A percentile compares a stretch with the other conserved stretches of the same genome.
Evolutionary conservation across 1,139 yeast species (phyloP).

Genomic region (Protomyces arabidopsidicola): DNA sequence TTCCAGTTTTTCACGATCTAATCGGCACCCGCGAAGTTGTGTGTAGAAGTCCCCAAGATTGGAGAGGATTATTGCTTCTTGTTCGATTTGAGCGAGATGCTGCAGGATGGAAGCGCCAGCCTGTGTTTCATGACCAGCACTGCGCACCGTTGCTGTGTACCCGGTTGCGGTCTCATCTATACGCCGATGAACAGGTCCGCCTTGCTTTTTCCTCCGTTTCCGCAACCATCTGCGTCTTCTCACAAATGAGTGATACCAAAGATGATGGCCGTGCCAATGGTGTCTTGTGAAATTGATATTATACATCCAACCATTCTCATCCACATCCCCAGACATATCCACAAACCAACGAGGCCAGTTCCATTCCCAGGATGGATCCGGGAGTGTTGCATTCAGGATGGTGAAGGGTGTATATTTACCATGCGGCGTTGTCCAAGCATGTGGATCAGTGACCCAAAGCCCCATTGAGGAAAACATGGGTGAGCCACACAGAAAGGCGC

Average conservation of each 20-base stretch:
- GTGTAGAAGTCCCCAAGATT: slow-evolving; percentile 30
- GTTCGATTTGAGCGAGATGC: not conserved
- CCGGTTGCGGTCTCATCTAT: not conserved
- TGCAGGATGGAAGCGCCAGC: not conserved
- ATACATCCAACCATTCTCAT: slow-evolving; percentile 75
- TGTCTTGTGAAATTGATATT: slow-evolving; percentile 43
- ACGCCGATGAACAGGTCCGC: not conserved
- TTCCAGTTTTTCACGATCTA: slow-evolving; percentile 35
- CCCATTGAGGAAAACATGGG: slow-evolving; percentile 57
- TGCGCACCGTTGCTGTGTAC: not conserved
- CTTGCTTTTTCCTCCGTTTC: slow-evolving; percentile 34
- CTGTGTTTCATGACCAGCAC: not conserved
- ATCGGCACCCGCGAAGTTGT: slow-evolving; percentile 29
- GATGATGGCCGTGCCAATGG: slow-evolving; percentile 44
- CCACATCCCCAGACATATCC: slow-evolving; percentile 65
- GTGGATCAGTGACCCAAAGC: slow-evolving; percentile 46
- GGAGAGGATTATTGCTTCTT: not conserved
- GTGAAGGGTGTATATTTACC: slow-evolving; percentile 39
- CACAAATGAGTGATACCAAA: slow-evolving; percentile 44
- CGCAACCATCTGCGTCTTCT: slow-evolving; percentile 45
- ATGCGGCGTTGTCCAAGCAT: slow-evolving; percentile 34
- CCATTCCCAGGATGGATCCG: slow-evolving; percentile 69
- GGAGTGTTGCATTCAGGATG: slow-evolving; percentile 52
- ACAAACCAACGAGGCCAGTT: slow-evolving; percentile 68
- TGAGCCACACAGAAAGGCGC: slow-evolving; percentile 59